Percentiles rank a stretch among this genome's conserved stretches.
phyloP scores from a whole-genome alignment of 73 alveolate genomes.

The Symbiodinium natans region DNA sequence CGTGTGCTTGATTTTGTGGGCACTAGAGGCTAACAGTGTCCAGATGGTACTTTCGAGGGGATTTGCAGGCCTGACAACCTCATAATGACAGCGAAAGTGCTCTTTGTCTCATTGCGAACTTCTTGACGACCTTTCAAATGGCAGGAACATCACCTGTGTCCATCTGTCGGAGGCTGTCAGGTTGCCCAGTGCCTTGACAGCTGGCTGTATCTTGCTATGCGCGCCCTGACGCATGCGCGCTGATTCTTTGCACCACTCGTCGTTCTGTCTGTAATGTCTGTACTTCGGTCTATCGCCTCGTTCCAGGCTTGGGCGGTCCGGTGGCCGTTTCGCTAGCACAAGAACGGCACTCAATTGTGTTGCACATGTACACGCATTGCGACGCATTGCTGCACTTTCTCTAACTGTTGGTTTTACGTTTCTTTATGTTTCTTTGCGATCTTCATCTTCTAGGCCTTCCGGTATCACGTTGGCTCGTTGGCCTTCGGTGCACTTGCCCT shows the following conservation, averaged over 20 bases:
- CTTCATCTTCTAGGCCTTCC: not conserved
- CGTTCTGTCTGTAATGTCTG: no score
- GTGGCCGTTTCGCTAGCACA: not conserved
- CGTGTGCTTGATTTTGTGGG: no score
- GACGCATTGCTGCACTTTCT: no score
- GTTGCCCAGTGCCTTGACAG: no score
- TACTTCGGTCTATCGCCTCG: no score
- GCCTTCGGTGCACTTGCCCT: constrained; percentile 10
- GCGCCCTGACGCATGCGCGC: no score
- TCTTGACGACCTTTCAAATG: not conserved
- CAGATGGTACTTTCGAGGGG: constrained; percentile 11
- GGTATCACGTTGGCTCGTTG: not conserved
- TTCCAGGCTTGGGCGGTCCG: constrained; percentile 1
- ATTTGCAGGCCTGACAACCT: not conserved
- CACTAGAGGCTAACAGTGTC: not conserved
- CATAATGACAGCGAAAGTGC: not conserved
- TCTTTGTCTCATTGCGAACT: not conserved
- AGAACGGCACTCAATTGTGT: not conserved
- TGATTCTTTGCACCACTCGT: no score
- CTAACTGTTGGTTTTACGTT: not conserved
- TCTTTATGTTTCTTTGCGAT: not conserved
- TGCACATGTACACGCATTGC: no score
- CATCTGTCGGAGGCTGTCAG: not conserved
- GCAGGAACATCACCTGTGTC: constrained; percentile 1
- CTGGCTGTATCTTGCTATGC: no score